Evolutionary conservation across 441 rosid species (phyloP).

Genomic region (Rhodomyrtus psidioides): DNA sequence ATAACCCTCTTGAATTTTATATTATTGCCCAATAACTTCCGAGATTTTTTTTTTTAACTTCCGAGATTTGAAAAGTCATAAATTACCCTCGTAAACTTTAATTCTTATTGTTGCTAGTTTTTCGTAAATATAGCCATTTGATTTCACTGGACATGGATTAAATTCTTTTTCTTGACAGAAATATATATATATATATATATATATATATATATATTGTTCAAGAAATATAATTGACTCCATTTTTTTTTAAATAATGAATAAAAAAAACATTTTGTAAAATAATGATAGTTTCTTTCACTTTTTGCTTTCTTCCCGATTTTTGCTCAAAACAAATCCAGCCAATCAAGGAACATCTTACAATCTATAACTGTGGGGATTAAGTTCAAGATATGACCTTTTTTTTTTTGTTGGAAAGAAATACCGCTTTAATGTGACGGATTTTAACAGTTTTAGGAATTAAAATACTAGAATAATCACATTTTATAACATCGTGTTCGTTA

Average conservation of each 20-base stretch:
- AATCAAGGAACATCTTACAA: not conserved
- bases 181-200: not conserved
- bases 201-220: not conserved
- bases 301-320: no score
- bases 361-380: not conserved
- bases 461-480: not conserved
- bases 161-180: not conserved
- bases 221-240: not conserved
- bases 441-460: not conserved
- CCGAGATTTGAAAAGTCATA: not conserved
- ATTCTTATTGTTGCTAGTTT: not conserved
- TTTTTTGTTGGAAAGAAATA: no score
- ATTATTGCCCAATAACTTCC: not conserved
- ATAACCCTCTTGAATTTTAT: not conserved
- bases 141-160: not conserved
- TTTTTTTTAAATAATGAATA: no score
- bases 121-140: not conserved
- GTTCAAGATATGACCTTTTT: not conserved
- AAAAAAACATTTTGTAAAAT: no score
- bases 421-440: not conserved
- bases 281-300: no score
- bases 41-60: not conserved
- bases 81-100: not conserved
- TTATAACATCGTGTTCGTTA: not conserved
- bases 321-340: no score